Conservation (phyloP, 2,329 filamentous ascomycete genomes). For the Zelopaecilomyces penicillatus region DNA sequence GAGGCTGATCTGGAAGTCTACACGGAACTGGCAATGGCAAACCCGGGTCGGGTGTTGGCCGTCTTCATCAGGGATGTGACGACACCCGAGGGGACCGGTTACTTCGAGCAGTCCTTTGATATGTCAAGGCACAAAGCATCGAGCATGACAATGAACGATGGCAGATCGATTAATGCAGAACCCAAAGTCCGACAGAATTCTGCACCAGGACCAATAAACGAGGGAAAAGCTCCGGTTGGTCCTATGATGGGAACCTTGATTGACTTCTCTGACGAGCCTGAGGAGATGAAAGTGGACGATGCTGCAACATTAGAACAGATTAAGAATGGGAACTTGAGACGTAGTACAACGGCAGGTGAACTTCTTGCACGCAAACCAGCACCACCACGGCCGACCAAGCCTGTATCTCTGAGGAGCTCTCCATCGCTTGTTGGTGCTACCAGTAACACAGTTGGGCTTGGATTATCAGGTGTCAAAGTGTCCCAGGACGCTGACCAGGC, state of each 20-base stretch:
- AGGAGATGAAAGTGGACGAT: slow-evolving; percentile 26
- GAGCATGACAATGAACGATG: slow-evolving; percentile 19
- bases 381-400: slow-evolving; percentile 52
- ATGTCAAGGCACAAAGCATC: slow-evolving; percentile 17
- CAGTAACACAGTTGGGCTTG: slow-evolving; percentile 10
- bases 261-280: slow-evolving; percentile 49
- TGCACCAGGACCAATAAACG: slow-evolving; percentile 10
- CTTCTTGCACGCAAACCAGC: slow-evolving; percentile 26
- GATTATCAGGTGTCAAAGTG: slow-evolving; percentile 4
- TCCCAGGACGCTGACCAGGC: slow-evolving; percentile 13
- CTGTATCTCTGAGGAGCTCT: slow-evolving; percentile 42
- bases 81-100: slow-evolving; percentile 60
- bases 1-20: slow-evolving; percentile 97
- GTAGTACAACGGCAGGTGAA: slow-evolving; percentile 20
- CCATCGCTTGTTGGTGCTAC: slow-evolving; percentile 24
- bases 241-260: slow-evolving; percentile 51
- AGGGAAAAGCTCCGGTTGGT: slow-evolving; percentile 21
- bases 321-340: slow-evolving; percentile 14
- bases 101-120: slow-evolving; percentile 60
- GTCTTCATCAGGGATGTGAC: slow-evolving; percentile 96
- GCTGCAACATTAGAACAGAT: slow-evolving; percentile 23
- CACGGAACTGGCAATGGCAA: slow-evolving; percentile 77
- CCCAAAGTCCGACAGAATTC: slow-evolving; percentile 19
- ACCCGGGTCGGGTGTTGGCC: slow-evolving; percentile 74
- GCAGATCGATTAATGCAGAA: slow-evolving; percentile 5